These are phyloP conservation scores for Cystoisospora suis DNA, from an alignment of 169 alveolate genomes.

Conservation along the genomic window DNA sequence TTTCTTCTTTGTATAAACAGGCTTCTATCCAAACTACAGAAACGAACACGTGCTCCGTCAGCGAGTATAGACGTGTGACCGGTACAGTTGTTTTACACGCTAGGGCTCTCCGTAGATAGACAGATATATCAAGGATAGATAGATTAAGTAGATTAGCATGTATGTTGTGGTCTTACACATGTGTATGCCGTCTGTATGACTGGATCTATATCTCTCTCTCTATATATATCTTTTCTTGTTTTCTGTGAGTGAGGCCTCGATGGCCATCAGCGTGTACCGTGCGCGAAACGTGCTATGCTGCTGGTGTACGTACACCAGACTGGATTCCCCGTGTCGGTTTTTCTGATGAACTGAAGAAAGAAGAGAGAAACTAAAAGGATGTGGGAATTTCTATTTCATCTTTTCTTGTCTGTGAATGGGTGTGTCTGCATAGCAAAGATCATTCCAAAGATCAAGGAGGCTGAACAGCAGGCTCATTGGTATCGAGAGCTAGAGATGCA, in stretches of 20 bases:
- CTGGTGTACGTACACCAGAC: neutral
- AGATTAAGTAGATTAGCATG: neutral
- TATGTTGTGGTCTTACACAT: neutral
- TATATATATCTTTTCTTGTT: neutral
- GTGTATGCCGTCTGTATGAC: neutral
- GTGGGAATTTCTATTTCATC: neutral
- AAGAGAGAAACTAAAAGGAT: neutral
- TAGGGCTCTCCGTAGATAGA: too few species aligned
- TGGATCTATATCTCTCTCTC: neutral
- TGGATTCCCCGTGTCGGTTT: neutral
- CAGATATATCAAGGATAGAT: neutral
- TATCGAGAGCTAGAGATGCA: neutral
- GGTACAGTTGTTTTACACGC: too few species aligned
- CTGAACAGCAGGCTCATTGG: conserved; percentile 12
- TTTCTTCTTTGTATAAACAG: too few species aligned
- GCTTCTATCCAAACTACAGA: too few species aligned
- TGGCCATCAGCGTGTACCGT: neutral
- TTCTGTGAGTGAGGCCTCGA: neutral
- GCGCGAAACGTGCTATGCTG: neutral
- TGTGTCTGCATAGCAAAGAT: neutral
- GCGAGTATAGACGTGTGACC: too few species aligned
- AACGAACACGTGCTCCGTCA: too few species aligned
- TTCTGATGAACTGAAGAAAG: neutral
- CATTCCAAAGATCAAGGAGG: conserved; percentile 16
- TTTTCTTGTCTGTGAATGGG: neutral